These are phyloP conservation scores for Ustilago nuda DNA, from an alignment of 1,284 basidiomycete species.

Conservation along the genomic window DNA sequence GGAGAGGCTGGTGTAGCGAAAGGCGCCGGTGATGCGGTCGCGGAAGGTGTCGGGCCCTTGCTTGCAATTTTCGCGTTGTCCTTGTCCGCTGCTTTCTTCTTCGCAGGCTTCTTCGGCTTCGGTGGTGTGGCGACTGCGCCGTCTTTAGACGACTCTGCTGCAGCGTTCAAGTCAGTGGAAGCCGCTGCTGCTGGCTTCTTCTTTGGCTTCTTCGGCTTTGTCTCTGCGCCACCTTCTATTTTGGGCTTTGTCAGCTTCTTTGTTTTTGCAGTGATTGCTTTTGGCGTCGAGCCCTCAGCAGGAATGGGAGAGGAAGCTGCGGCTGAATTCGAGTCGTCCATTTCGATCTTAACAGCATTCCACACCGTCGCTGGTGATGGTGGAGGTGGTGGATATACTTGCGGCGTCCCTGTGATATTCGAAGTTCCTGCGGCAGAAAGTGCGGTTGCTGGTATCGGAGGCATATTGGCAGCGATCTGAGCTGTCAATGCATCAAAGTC, in stretches of 20 bases:
- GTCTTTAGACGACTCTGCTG: slow-evolving; percentile 15
- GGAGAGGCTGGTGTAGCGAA: slow-evolving; percentile 31
- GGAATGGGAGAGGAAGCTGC: slow-evolving; percentile 19
- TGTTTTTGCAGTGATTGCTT: slow-evolving; percentile 20
- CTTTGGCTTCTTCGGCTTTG: slow-evolving; percentile 44
- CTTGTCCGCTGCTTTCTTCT: slow-evolving; percentile 29
- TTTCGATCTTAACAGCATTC: slow-evolving; percentile 24
- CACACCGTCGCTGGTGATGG: neutral
- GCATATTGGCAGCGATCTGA: slow-evolving; percentile 31
- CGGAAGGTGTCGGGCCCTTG: slow-evolving; percentile 7
- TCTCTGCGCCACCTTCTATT: slow-evolving; percentile 23
- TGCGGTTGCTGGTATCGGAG: slow-evolving; percentile 3
- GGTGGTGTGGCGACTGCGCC: slow-evolving; percentile 15
- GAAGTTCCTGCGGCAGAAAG: slow-evolving; percentile 8
- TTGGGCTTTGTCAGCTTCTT: slow-evolving; percentile 43
- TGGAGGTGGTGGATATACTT: neutral
- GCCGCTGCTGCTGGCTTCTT: slow-evolving; percentile 25
- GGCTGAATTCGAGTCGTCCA: slow-evolving; percentile 16
- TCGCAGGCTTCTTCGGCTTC: slow-evolving; percentile 39
- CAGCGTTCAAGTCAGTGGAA: slow-evolving; percentile 5
- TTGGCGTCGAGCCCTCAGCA: slow-evolving; percentile 17
- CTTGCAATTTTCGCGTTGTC: slow-evolving; percentile 13
- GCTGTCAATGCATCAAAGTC: slow-evolving; percentile 36
- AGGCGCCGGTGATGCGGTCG: slow-evolving; percentile 36
- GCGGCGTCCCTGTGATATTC: neutral